Base-by-base conservation (phyloP, 192 early-diverging fungal species). In the Backusella australiensis region DNA sequence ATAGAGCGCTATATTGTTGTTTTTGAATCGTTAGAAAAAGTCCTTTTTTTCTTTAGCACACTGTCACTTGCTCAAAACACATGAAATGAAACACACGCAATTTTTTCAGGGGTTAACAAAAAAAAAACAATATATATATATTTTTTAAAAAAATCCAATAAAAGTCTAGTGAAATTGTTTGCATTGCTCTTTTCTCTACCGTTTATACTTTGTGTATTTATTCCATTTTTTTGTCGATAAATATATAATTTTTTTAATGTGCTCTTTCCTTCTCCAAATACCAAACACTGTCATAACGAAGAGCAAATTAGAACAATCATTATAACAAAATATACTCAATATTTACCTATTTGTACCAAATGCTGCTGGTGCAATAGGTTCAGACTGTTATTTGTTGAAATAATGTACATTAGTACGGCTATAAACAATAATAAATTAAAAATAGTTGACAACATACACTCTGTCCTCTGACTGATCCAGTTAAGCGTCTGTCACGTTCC, bases 401-500 rank as follows among this genome's bases (percentile, higher is more conserved):
- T 17, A 68, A 35, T 35, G 19, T 34, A 39, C 9, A n/a, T 38
- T 68, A 39, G 36, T 7, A 6, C 19, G 19, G 46, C 19, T 4
- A 46, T 29, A 19, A 26, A 35, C 29, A 52, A 23, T 8, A 76
- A 59, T 6, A 59, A 59, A 12, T 66, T 42, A 53, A 36, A 34
- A 41, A 36, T 29, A 66, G n/a, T 46, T 44, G 23, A 67, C 39
- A 39, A 77, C 66, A 76, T 83, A 89, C 89, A 35, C 84, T 66
- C 84, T 94, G 93, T 56, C 90, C 91, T 72, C 91, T 88, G 36
- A 80, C 36, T 8, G 88, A 89, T 74, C 93, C 93, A 26, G 92
- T 94, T 35, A 94, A 83, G 75, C 91, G 89, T 76, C 78, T 82
- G 77, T 94, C 93, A 82, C 93, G 92, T 65, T 86, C 86, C 90